Percentiles rank a stretch among this genome's conserved stretches.
Evolutionary conservation across 768 basidiomycete genomes (phyloP).

Genomic region (Daedaleopsis nitida): DNA sequence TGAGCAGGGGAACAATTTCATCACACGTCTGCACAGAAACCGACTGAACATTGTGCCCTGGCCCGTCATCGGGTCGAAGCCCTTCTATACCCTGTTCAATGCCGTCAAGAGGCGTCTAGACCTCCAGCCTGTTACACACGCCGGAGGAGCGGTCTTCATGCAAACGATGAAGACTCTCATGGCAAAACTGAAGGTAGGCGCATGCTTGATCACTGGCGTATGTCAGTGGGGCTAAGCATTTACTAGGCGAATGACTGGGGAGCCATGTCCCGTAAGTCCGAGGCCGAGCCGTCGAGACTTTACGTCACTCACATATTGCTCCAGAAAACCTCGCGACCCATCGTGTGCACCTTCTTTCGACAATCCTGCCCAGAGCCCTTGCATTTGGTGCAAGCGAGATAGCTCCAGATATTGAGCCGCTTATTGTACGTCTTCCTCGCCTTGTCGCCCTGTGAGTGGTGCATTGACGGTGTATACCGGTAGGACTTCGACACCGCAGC

Average conservation of each 20-base stretch:
- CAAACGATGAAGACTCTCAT: conserved; percentile 62
- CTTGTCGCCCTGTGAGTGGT: not conserved
- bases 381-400: conserved; percentile 48
- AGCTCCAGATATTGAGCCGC: conserved; percentile 47
- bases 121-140: conserved; percentile 49
- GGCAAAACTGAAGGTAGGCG: conserved; percentile 62
- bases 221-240: not conserved
- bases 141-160: conserved; percentile 54
- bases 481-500: conserved; percentile 58
- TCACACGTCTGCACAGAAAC: conserved; percentile 58
- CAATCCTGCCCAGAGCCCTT: conserved; percentile 49
- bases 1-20: conserved; percentile 64
- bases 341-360: conserved; percentile 43
- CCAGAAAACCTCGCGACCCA: conserved; percentile 52
- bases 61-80: conserved; percentile 64
- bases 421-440: conserved; percentile 50
- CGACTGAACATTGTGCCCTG: conserved; percentile 61
- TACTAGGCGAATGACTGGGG: conserved; percentile 65
- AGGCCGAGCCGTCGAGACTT: no score
- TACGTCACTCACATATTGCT: not conserved
- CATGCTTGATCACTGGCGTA: no score
- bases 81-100: conserved; percentile 58
- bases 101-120: conserved; percentile 50
- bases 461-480: not conserved
- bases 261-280: conserved; percentile 59